Conservation (phyloP, 192 early-diverging fungal species). For the Backusella tarrabulga region DNA sequence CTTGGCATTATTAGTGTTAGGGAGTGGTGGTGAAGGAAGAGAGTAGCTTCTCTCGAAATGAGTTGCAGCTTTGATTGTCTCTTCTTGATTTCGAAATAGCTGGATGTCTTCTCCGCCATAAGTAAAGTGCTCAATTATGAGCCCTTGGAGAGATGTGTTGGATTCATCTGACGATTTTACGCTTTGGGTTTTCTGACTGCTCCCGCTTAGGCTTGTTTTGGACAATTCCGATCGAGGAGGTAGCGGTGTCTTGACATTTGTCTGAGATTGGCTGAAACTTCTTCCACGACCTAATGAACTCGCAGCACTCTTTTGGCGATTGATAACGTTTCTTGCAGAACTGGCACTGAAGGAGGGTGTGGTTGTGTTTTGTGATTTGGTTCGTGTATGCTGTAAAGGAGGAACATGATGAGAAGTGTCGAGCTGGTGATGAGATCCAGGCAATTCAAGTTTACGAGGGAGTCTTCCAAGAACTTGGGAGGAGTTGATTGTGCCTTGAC, state of each 20-base stretch:
- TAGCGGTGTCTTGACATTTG: background rate
- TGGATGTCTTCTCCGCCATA: slow-evolving; percentile 17
- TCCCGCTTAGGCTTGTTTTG: background rate
- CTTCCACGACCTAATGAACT: background rate
- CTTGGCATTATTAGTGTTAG: background rate
- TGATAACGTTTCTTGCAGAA: background rate
- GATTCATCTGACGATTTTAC: background rate
- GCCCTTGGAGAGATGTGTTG: background rate
- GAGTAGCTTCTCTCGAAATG: background rate
- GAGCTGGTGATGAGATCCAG: background rate
- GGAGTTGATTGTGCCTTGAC: slow-evolving; percentile 13
- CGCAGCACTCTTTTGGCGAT: background rate
- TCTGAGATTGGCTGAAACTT: background rate
- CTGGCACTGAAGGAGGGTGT: background rate
- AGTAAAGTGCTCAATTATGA: slow-evolving; percentile 19
- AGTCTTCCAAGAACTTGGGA: slow-evolving; percentile 23
- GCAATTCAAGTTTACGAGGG: slow-evolving; percentile 18
- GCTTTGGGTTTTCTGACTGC: background rate
- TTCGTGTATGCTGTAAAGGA: background rate
- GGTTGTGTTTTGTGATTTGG: slow-evolving; percentile 3
- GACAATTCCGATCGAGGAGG: background rate
- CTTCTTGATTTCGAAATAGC: background rate
- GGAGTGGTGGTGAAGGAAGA: background rate
- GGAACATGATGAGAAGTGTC: background rate
- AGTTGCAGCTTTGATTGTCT: background rate